Percentiles rank a stretch among this genome's conserved stretches.
phyloP scores from a whole-genome alignment of 768 basidiomycete species.

The Russula ochroleuca region DNA sequence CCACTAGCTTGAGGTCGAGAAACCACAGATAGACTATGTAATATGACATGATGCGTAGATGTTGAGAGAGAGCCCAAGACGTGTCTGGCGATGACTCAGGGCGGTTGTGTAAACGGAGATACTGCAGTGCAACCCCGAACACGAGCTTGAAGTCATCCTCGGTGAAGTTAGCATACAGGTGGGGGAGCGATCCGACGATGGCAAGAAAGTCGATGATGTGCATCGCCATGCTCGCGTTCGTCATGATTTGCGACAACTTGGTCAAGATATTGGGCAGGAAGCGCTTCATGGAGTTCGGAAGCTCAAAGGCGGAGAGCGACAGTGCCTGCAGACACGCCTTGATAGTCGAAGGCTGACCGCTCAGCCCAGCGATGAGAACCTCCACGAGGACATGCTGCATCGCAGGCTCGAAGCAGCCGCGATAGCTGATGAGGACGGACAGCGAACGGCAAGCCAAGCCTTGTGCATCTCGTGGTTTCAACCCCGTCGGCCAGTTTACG shows the following conservation, averaged over 20 bases:
- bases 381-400: conserved; percentile 69
- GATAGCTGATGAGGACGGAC: conserved; percentile 84
- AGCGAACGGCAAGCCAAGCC: conserved; percentile 84
- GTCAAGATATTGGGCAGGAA: conserved; percentile 75
- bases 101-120: conserved; percentile 85
- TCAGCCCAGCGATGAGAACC: conserved; percentile 63
- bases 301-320: conserved; percentile 81
- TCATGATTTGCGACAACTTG: conserved; percentile 91
- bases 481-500: conserved; percentile 53
- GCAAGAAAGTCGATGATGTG: conserved; percentile 91
- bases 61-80: conserved; percentile 86
- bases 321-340: conserved; percentile 89
- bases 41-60: conserved; percentile 85
- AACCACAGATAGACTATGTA: conserved; percentile 95
- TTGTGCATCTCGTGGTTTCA: conserved; percentile 79
- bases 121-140: conserved; percentile 90
- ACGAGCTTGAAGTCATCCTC: conserved; percentile 89
- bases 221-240: conserved; percentile 87
- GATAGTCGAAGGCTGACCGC: conserved; percentile 68
- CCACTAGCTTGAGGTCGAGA: conserved; percentile 74
- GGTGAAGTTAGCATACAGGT: conserved; percentile 85
- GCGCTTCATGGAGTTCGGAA: conserved; percentile 76
- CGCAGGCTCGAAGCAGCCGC: conserved; percentile 65
- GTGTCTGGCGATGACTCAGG: conserved; percentile 52
- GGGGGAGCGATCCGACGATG: conserved; percentile 75